Evolutionary conservation across 306 rosid species (phyloP).

Genomic region (Canavalia gladiata): DNA sequence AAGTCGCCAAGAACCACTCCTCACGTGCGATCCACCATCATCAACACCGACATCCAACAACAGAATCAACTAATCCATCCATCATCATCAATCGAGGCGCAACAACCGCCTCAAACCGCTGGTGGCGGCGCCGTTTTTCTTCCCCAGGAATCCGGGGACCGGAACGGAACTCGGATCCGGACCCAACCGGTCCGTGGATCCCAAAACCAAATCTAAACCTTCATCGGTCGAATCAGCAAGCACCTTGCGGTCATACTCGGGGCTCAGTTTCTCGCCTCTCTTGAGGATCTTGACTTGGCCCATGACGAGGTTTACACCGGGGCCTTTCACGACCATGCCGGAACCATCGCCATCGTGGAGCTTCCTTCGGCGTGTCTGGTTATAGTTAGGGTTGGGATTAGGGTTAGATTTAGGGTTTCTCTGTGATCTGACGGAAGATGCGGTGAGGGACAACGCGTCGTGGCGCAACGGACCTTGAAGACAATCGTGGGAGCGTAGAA

Average conservation of each 20-base stretch:
- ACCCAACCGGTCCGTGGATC: conserved; percentile 79
- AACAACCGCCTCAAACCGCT: conserved; percentile 58
- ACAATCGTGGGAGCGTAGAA: conserved; percentile 58
- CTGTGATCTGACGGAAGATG: conserved; percentile 14
- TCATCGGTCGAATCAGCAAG: not conserved
- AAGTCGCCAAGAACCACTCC: not conserved
- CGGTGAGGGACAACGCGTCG: not conserved
- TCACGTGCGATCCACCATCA: conserved; percentile 25
- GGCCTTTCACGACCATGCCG: conserved; percentile 48
- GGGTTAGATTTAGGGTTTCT: conserved; percentile 31
- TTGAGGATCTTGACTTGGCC: conserved; percentile 86
- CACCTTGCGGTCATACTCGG: not conserved
- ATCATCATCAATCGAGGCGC: conserved; percentile 50
- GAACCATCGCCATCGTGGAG: conserved; percentile 40
- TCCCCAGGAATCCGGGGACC: conserved; percentile 61
- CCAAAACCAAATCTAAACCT: conserved; percentile 57
- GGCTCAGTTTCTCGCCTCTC: conserved; percentile 71
- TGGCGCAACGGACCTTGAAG: conserved; percentile 45
- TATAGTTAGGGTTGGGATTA: conserved; percentile 24
- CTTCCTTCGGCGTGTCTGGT: conserved; percentile 53
- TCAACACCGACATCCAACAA: not conserved
- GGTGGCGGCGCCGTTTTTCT: conserved; percentile 52
- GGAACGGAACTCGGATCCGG: conserved; percentile 94
- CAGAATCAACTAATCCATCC: not conserved
- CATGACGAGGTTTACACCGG: conserved; percentile 61